Conservation (phyloP, 2,329 filamentous ascomycete genomes). For the Dactylellina parvicollis region DNA sequence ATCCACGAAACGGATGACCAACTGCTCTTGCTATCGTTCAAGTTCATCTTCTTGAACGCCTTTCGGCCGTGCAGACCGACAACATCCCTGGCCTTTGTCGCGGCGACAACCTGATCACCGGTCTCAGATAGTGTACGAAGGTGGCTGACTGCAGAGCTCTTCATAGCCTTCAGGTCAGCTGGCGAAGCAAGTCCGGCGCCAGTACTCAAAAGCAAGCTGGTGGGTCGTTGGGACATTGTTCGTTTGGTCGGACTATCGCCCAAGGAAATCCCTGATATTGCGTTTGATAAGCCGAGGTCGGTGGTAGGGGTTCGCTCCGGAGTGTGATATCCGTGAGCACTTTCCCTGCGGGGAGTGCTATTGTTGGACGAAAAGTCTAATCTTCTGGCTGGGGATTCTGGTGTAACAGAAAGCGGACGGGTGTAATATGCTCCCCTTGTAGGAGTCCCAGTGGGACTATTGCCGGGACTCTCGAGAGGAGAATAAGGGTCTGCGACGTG, state of each 20-base stretch:
- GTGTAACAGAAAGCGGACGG: constrained; percentile 24
- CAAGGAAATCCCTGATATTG: constrained; percentile 39
- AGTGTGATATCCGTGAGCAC: constrained; percentile 33
- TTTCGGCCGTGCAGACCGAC: constrained; percentile 85
- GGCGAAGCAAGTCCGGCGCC: constrained; percentile 38
- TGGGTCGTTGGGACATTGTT: constrained; percentile 46
- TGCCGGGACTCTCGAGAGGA: constrained; percentile 43
- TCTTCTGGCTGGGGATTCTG: constrained; percentile 30
- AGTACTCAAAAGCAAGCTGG: constrained; percentile 42
- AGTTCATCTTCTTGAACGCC: constrained; percentile 67
- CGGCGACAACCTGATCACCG: constrained; percentile 80
- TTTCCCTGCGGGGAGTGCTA: constrained; percentile 32
- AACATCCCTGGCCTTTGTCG: constrained; percentile 82
- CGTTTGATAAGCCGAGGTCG: constrained; percentile 32
- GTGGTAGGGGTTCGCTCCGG: constrained; percentile 39
- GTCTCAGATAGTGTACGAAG: constrained; percentile 83
- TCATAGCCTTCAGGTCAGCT: constrained; percentile 63
- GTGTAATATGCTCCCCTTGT: constrained; percentile 35
- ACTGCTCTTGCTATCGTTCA: constrained; percentile 65
- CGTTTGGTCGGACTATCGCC: constrained; percentile 22
- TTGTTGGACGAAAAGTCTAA: constrained; percentile 46
- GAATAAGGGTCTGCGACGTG: constrained; percentile 39
- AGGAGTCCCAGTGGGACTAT: constrained; percentile 46
- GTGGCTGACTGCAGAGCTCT: constrained; percentile 89
- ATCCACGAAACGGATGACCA: constrained; percentile 95